Evolutionary conservation across 179 eudicot species (phyloP).

Genomic region (Nepenthes alata): DNA sequence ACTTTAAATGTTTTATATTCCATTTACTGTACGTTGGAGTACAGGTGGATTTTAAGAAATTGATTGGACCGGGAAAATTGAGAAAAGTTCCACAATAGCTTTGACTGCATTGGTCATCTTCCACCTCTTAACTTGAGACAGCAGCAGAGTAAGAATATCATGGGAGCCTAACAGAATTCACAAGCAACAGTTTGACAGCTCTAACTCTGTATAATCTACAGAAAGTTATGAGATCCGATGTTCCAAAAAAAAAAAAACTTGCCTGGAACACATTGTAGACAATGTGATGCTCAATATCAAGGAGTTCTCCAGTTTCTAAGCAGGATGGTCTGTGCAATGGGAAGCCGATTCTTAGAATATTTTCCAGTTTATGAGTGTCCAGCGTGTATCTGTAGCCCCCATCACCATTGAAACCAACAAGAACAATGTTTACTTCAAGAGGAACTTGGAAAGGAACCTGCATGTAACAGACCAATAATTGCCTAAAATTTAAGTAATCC

Average conservation of each 20-base stretch:
- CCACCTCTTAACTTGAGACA: no score
- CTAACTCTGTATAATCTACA: no score
- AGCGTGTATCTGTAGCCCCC: conserved; percentile 86
- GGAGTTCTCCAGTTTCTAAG: conserved; percentile 87
- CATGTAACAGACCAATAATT: conserved; percentile 12
- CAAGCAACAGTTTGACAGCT: no score
- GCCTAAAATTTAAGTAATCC: neutral
- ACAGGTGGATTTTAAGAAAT: no score
- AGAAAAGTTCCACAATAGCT: no score
- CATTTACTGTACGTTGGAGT: no score
- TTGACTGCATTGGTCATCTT: no score
- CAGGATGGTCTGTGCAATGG: conserved; percentile 88
- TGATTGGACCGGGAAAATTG: no score
- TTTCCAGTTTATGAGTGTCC: conserved; percentile 69
- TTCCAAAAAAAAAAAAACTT: conserved; percentile 14
- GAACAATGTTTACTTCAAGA: conserved; percentile 88
- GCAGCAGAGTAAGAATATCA: no score
- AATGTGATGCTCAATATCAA: conserved; percentile 91
- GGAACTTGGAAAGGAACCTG: conserved; percentile 99
- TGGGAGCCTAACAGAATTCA: no score
- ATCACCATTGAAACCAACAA: conserved; percentile 81
- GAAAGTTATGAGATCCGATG: no score
- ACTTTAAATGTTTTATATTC: no score
- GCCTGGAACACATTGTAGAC: conserved; percentile 81
- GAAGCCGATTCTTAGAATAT: conserved; percentile 64